Evolutionary conservation across 257 asterid genomes (phyloP).

Genomic region (Fraxinus cuspidata): DNA sequence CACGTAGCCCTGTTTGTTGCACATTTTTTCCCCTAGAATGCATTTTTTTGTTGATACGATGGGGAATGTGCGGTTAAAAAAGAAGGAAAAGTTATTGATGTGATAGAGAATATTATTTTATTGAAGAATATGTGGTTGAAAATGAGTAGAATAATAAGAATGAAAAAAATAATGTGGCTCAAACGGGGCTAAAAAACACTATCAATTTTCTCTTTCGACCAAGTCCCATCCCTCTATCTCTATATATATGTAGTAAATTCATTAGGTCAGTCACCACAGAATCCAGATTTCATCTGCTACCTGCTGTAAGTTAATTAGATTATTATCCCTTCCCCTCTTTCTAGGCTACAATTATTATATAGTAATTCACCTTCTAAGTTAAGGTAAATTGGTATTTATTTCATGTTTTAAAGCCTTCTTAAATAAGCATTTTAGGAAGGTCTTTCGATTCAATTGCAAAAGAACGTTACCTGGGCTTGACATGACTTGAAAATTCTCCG

Average conservation of each 20-base stretch:
- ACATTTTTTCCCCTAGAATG: too few species aligned
- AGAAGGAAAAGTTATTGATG: too few species aligned
- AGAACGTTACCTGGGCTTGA: neutral
- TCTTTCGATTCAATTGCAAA: neutral
- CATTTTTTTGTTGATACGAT: too few species aligned
- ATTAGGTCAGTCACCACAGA: neutral
- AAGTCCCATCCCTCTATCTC: neutral
- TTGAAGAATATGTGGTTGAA: too few species aligned
- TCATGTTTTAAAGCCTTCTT: neutral
- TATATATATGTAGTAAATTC: neutral
- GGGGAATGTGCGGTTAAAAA: too few species aligned
- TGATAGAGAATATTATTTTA: too few species aligned
- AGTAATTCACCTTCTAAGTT: neutral
- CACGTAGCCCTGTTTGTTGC: too few species aligned
- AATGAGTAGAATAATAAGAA: too few species aligned
- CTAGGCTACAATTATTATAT: neutral
- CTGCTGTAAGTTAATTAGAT: neutral
- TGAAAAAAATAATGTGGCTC: too few species aligned
- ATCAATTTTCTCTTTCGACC: neutral
- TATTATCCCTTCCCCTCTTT: neutral
- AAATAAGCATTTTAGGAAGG: too few species aligned
- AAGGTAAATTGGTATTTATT: too few species aligned
- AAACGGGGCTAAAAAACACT: too few species aligned
- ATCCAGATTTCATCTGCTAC: neutral
- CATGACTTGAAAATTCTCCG: neutral